phyloP scores from a whole-genome alignment of 1,139 yeast species.

The Meyerozyma athensensis region DNA sequence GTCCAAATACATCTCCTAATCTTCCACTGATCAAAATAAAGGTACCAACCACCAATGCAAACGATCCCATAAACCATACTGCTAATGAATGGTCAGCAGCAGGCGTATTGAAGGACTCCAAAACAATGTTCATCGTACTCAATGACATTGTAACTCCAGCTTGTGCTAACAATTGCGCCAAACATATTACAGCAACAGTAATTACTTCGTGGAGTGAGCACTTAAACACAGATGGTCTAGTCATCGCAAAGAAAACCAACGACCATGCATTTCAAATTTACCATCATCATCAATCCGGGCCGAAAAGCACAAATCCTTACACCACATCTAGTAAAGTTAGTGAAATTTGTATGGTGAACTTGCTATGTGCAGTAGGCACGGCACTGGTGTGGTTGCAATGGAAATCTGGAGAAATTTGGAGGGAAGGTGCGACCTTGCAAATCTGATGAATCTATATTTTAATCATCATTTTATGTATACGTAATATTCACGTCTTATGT shows the following conservation, averaged over 20 bases:
- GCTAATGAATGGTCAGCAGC: constrained; percentile 20
- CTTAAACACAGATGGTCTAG: constrained; percentile 15
- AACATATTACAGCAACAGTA: constrained; percentile 14
- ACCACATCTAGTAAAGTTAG: not conserved
- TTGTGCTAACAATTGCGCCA: constrained; percentile 34
- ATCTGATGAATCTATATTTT: no score
- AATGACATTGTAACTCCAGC: constrained; percentile 37
- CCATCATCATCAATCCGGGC: constrained; percentile 6
- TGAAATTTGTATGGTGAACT: not conserved
- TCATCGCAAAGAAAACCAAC: not conserved
- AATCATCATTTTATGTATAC: no score
- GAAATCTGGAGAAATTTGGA: no score
- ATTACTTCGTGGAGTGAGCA: constrained; percentile 15
- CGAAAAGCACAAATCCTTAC: constrained; percentile 1
- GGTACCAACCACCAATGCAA: constrained; percentile 52
- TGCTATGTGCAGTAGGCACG: not conserved
- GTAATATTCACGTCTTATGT: no score
- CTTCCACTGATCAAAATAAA: constrained; percentile 49
- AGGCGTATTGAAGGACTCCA: constrained; percentile 21
- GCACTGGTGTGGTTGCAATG: not conserved
- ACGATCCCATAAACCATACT: constrained; percentile 57
- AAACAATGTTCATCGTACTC: constrained; percentile 34
- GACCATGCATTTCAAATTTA: not conserved
- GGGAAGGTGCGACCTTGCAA: no score
- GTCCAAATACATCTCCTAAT: constrained; percentile 51